Evolutionary conservation across 192 early-diverging fungal genomes (phyloP).

Genomic region (Phycomyces blakesleeanus): DNA sequence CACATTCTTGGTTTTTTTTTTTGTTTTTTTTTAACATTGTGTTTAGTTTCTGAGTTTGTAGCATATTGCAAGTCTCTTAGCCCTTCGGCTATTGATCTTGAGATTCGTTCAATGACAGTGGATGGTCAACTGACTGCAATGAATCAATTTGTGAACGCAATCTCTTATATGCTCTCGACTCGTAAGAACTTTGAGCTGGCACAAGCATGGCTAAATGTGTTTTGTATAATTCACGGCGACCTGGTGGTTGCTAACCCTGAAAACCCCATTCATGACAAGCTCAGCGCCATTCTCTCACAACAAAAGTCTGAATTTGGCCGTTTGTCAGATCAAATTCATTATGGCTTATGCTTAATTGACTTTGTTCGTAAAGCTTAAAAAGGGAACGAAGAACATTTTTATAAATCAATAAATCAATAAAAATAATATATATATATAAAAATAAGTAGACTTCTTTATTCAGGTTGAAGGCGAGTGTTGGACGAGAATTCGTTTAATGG

Average conservation of each 20-base stretch:
- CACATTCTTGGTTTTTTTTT: background rate
- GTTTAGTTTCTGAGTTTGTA: conserved; percentile 57
- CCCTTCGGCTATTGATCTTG: conserved; percentile 83
- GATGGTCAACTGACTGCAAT: conserved; percentile 62
- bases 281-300: conserved; percentile 34
- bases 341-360: conserved; percentile 41
- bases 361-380: conserved; percentile 36
- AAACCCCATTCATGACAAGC: conserved; percentile 39
- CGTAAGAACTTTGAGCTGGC: conserved; percentile 85
- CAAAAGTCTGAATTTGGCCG: conserved; percentile 30
- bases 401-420: conserved; percentile 5
- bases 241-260: conserved; percentile 58
- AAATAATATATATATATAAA: conserved; percentile 6
- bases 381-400: conserved; percentile 2
- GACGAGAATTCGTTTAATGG: conserved; percentile 25
- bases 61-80: conserved; percentile 69
- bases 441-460: background rate
- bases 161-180: conserved; percentile 53
- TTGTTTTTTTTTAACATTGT: background rate
- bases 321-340: conserved; percentile 38
- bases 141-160: conserved; percentile 63
- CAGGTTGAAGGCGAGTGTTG: background rate
- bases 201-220: conserved; percentile 74
- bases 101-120: conserved; percentile 72
- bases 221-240: conserved; percentile 80